Percentiles rank a stretch among this genome's conserved stretches.
These are phyloP conservation scores for Ceratobasidium sp. DNA, from an alignment of 1,284 basidiomycete species.

Conservation along the genomic window DNA sequence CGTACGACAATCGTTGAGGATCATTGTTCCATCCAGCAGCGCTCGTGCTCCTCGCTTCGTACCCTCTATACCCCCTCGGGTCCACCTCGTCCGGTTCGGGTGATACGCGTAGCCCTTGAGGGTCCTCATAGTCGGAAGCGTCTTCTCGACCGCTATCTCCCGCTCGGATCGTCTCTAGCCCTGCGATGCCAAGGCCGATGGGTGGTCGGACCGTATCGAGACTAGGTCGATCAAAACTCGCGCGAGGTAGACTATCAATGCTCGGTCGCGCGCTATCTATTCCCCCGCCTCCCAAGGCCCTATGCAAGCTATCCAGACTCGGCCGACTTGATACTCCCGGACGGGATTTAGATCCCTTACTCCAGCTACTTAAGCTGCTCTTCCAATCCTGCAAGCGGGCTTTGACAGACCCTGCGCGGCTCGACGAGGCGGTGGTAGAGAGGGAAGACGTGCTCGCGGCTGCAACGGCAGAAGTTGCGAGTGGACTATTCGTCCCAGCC, in stretches of 20 bases:
- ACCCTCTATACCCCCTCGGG: background rate
- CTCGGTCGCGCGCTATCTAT: slow-evolving; percentile 24
- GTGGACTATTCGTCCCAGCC: background rate
- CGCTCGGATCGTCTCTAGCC: no score
- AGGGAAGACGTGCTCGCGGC: slow-evolving; percentile 36
- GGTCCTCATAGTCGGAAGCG: no score
- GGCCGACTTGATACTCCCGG: slow-evolving; percentile 16
- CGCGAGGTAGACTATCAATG: background rate
- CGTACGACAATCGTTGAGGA: background rate
- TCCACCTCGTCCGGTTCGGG: no score
- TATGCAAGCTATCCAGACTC: slow-evolving; percentile 23
- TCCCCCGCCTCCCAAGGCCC: slow-evolving; percentile 4
- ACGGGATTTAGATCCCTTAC: slow-evolving; percentile 7
- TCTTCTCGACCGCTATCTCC: no score
- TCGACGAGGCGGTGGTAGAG: slow-evolving; percentile 23
- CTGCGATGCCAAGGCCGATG: background rate
- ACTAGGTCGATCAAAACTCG: slow-evolving; percentile 31
- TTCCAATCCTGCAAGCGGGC: slow-evolving; percentile 38
- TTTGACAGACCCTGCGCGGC: slow-evolving; percentile 28
- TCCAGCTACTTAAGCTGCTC: slow-evolving; percentile 34
- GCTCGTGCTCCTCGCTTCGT: slow-evolving; percentile 7
- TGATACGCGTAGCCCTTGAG: no score
- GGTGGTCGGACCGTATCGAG: slow-evolving; percentile 29
- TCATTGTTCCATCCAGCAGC: slow-evolving; percentile 29
- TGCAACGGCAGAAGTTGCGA: slow-evolving; percentile 13